Evolutionary conservation across 1,139 yeast species (phyloP).

Genomic region (Nakaseomyces sp.): DNA sequence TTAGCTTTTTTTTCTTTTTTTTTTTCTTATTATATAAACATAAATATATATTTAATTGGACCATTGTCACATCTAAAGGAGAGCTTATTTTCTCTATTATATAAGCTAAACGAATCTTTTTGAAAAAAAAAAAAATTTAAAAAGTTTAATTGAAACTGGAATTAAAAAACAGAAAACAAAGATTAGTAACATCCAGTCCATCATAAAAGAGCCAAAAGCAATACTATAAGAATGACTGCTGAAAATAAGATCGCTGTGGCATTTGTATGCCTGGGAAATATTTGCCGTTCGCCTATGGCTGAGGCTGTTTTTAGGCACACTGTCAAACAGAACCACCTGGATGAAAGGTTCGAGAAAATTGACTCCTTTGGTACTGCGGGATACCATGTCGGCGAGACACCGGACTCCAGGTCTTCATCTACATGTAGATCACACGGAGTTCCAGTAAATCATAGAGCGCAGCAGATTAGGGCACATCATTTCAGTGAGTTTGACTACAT

Average conservation of each 20-base stretch:
- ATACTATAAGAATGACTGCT: constrained; percentile 11
- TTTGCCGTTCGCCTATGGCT: constrained; percentile 98
- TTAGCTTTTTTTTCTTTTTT: too few relatives aligned
- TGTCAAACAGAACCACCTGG: constrained; percentile 43
- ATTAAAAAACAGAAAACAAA: not conserved
- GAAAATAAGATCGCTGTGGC: constrained; percentile 50
- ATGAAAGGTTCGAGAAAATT: constrained; percentile 40
- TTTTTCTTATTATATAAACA: too few relatives aligned
- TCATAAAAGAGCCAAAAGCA: not conserved
- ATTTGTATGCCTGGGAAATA: constrained; percentile 87
- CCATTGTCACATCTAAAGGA: too few relatives aligned
- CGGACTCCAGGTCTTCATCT: constrained; percentile 64
- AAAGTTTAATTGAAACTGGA: too few relatives aligned
- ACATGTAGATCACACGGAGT: constrained; percentile 68
- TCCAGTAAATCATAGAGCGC: constrained; percentile 67
- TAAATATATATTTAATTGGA: too few relatives aligned
- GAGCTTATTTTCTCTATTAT: too few relatives aligned
- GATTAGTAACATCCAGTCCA: too few relatives aligned
- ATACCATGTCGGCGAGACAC: constrained; percentile 73
- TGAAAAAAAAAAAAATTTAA: too few relatives aligned
- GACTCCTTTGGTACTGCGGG: constrained; percentile 89
- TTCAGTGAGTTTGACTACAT: constrained; percentile 71
- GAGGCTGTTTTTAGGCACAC: constrained; percentile 76
- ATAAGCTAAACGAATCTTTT: too few relatives aligned
- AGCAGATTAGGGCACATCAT: constrained; percentile 52